Percentiles rank a stretch among this genome's conserved stretches.
These are phyloP conservation scores for Phytopythium mirpurense DNA, from an alignment of 352 stramenopile genomes.

Conservation along the genomic window DNA sequence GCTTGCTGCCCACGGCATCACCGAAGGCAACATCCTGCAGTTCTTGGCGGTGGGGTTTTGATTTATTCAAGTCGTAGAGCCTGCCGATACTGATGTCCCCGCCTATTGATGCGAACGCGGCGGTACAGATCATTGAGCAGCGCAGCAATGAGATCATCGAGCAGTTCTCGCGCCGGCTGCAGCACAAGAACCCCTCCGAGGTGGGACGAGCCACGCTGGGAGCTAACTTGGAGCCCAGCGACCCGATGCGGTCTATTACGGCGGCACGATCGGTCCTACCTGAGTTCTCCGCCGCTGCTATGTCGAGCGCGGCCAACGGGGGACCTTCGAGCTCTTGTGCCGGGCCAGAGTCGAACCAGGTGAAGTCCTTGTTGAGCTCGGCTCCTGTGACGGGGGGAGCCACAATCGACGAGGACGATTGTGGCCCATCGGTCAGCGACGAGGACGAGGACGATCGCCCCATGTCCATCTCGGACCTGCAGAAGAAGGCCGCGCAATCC, in stretches of 20 bases:
- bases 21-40: slow-evolving; percentile 79
- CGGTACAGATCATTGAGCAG: slow-evolving; percentile 69
- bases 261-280: slow-evolving; percentile 42
- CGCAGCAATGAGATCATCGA: slow-evolving; percentile 77
- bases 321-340: not conserved
- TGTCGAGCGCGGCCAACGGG: not conserved
- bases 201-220: slow-evolving; percentile 46
- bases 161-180: slow-evolving; percentile 62
- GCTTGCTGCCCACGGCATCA: slow-evolving; percentile 69
- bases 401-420: slow-evolving; percentile 48
- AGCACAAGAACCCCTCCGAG: slow-evolving; percentile 64
- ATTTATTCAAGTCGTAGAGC: not conserved
- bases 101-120: not conserved
- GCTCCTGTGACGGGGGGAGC: slow-evolving; percentile 6
- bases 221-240: slow-evolving; percentile 58
- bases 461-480: slow-evolving; percentile 59
- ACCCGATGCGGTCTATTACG: slow-evolving; percentile 49
- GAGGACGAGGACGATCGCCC: slow-evolving; percentile 60
- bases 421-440: slow-evolving; percentile 34
- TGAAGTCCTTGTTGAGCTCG: slow-evolving; percentile 1
- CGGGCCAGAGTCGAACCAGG: slow-evolving; percentile 3
- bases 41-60: slow-evolving; percentile 49
- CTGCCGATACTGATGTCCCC: not conserved
- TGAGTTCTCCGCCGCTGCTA: slow-evolving; percentile 13
- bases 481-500: slow-evolving; percentile 47